These are phyloP conservation scores for Obba rivulosa DNA, from an alignment of 768 basidiomycete genomes.

Conservation along the genomic window DNA sequence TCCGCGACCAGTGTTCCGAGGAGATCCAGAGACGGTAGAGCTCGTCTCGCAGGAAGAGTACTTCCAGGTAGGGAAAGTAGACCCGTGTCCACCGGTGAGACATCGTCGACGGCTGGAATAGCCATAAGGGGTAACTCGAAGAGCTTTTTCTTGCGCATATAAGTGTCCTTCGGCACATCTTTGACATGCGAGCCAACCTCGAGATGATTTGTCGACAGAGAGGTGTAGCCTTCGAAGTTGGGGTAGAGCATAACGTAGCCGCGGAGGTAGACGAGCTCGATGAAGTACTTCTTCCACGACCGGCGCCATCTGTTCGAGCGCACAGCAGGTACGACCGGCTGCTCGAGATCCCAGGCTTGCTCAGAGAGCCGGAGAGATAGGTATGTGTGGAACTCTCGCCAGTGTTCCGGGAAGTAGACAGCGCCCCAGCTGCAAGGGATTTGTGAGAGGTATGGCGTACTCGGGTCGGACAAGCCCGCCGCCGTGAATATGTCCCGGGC, in stretches of 20 bases:
- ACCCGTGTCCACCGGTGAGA: constrained; percentile 19
- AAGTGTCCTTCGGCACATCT: constrained; percentile 39
- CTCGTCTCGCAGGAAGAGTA: constrained; percentile 44
- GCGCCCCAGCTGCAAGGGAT: constrained; percentile 93
- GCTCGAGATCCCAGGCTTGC: constrained; percentile 30
- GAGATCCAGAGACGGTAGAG: constrained; percentile 65
- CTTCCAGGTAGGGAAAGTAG: constrained; percentile 58
- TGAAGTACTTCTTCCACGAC: constrained; percentile 89
- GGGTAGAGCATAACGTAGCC: constrained; percentile 90
- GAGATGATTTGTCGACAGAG: constrained; percentile 87
- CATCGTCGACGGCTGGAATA: constrained; percentile 26
- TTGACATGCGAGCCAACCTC: constrained; percentile 81
- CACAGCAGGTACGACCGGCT: constrained; percentile 60
- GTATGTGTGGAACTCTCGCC: constrained; percentile 83
- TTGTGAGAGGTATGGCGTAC: constrained; percentile 77
- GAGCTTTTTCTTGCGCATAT: constrained; percentile 50
- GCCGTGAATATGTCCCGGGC: constrained; percentile 53
- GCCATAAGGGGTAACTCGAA: constrained; percentile 72
- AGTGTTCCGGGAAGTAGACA: constrained; percentile 83
- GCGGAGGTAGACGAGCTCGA: constrained; percentile 75
- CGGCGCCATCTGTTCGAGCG: constrained; percentile 77
- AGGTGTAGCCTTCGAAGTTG: constrained; percentile 65
- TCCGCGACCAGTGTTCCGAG: constrained; percentile 30
- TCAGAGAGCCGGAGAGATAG: constrained; percentile 68
- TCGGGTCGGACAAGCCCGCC: constrained; percentile 33